Evolutionary conservation across 441 rosid species (phyloP).

Genomic region (Corymbia citriodora): DNA sequence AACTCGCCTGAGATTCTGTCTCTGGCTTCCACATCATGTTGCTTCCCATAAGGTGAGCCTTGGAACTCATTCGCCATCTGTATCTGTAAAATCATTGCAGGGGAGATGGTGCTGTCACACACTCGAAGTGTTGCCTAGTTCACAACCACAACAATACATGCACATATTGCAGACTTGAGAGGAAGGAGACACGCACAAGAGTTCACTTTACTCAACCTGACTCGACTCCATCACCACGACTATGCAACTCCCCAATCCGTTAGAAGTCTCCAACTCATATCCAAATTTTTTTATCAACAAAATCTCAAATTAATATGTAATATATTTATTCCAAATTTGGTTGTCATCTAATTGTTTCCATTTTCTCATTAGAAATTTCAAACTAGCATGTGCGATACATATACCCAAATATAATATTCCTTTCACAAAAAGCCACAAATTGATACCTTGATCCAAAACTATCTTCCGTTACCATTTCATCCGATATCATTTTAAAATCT

Average conservation of each 20-base stretch:
- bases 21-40: slow-evolving; percentile 43
- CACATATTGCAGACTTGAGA: not conserved
- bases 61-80: slow-evolving; percentile 18
- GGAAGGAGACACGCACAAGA: no score
- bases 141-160: not conserved
- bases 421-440: not conserved
- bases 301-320: not conserved
- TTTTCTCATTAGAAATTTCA: not conserved
- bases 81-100: slow-evolving; percentile 49
- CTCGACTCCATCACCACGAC: not conserved
- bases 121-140: not conserved
- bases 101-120: slow-evolving; percentile 62
- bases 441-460: not conserved
- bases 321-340: not conserved
- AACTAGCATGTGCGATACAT: not conserved
- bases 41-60: slow-evolving; percentile 41
- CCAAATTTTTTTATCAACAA: not conserved
- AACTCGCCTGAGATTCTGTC: slow-evolving; percentile 12
- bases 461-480: not conserved
- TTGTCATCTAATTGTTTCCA: not conserved
- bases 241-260: not conserved
- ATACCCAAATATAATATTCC: not conserved
- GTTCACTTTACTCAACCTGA: no score
- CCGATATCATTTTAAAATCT: no score
- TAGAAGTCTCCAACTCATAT: not conserved